Percentiles rank a stretch among this genome's conserved stretches.
Evolutionary conservation across 176 grass and related monocot genomes (phyloP).

Genomic region (Hyparrhenia diplandra): DNA sequence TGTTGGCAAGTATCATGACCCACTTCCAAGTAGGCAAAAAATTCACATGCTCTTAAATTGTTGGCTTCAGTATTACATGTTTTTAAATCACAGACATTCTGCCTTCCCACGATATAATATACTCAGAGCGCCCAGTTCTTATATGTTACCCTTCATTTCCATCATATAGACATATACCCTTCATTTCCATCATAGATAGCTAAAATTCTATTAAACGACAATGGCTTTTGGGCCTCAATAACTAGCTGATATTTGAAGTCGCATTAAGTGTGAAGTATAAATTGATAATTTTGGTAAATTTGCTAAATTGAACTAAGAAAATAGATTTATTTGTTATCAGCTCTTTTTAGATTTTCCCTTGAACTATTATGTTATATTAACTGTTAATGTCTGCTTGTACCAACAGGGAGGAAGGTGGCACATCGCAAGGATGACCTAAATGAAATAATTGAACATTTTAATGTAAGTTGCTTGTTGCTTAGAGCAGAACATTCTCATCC

Average conservation of each 20-base stretch:
- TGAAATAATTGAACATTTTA: slow-evolving; percentile 90
- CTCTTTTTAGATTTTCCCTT: slow-evolving; percentile 1
- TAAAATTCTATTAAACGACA: background rate
- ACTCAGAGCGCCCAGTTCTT: background rate
- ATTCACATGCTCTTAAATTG: background rate
- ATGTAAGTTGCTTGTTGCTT: slow-evolving; percentile 57
- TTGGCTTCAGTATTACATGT: background rate
- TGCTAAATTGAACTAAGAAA: background rate
- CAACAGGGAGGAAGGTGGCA: slow-evolving; percentile 78
- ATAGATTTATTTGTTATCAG: background rate
- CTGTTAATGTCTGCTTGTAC: slow-evolving; percentile 15
- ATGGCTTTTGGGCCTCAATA: slow-evolving; percentile 6
- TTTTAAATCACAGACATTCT: background rate
- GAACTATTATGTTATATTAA: slow-evolving; percentile 12
- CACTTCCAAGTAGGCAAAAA: background rate
- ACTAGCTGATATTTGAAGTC: background rate
- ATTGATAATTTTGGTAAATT: background rate
- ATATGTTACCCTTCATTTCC: background rate
- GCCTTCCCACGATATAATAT: background rate
- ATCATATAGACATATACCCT: no score
- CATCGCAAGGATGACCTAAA: slow-evolving; percentile 73
- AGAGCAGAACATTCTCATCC: background rate
- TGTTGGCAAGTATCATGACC: background rate
- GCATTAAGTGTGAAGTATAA: background rate
- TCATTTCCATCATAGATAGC: no score